phyloP scores from a whole-genome alignment of 768 basidiomycete genomes.

The Auriscalpium microsporum region DNA sequence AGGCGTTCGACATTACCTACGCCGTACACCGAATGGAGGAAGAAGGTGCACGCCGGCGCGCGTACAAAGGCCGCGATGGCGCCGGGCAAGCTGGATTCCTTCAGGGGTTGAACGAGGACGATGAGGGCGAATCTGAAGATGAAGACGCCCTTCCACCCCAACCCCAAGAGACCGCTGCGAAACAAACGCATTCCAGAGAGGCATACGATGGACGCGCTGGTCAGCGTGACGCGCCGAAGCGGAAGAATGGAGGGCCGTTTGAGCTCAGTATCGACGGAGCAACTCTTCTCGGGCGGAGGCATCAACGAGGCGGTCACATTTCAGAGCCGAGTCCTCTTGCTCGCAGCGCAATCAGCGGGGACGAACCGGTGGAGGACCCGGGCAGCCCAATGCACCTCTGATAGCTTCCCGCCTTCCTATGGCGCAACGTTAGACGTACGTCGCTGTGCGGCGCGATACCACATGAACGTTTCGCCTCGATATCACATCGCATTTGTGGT shows the following conservation, averaged over 20 bases:
- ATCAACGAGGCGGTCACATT: constrained; percentile 28
- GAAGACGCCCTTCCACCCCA: constrained; percentile 35
- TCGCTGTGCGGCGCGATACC: constrained; percentile 3
- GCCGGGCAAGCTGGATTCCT: constrained; percentile 72
- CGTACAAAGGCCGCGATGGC: constrained; percentile 71
- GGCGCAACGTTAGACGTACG: neutral
- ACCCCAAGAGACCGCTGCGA: constrained; percentile 4
- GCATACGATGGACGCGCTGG: constrained; percentile 62
- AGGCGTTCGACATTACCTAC: constrained; percentile 98
- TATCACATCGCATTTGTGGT: no score
- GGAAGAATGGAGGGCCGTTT: constrained; percentile 36
- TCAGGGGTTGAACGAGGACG: constrained; percentile 86
- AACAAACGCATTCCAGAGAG: neutral
- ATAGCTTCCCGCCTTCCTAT: neutral
- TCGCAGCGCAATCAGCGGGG: constrained; percentile 17
- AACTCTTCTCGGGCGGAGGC: constrained; percentile 73
- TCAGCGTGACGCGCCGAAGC: constrained; percentile 47
- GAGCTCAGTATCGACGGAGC: constrained; percentile 84
- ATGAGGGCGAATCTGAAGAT: constrained; percentile 57
- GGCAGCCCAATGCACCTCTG: constrained; percentile 18
- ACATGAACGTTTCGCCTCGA: neutral
- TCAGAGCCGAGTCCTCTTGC: constrained; percentile 29
- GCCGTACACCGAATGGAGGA: constrained; percentile 99
- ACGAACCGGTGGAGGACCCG: constrained; percentile 7
- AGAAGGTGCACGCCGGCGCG: constrained; percentile 82